phyloP scores from a whole-genome alignment of 768 basidiomycete species.

The Boletus pseudo-olivaceus region DNA sequence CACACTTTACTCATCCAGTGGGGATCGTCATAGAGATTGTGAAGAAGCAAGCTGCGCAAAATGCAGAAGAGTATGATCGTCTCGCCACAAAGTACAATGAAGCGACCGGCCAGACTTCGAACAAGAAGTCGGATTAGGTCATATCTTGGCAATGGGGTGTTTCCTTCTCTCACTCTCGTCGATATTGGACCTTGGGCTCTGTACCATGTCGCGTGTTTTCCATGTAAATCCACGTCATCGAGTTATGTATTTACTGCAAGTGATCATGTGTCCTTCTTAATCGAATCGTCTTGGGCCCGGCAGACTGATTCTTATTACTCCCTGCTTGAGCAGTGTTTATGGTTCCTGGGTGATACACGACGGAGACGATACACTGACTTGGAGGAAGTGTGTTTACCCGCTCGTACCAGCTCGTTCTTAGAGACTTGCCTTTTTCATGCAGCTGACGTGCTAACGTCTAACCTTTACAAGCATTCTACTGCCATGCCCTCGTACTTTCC shows the following conservation, averaged over 20 bases:
- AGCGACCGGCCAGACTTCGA: constrained; percentile 53
- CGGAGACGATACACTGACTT: background rate
- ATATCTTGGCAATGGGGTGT: background rate
- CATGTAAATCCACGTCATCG: background rate
- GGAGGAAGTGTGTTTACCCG: too few relatives aligned
- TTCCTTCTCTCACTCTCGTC: background rate
- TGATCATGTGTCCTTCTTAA: background rate
- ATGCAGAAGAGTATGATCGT: constrained; percentile 77
- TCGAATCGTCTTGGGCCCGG: background rate
- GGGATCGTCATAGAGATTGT: constrained; percentile 51
- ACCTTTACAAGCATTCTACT: background rate
- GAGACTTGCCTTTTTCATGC: constrained; percentile 2
- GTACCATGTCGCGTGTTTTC: background rate
- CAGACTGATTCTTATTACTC: background rate
- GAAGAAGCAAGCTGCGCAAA: constrained; percentile 78
- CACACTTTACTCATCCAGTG: background rate
- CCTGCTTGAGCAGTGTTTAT: too few relatives aligned
- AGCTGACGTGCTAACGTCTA: background rate
- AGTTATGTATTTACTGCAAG: background rate
- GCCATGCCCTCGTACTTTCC: constrained; percentile 1
- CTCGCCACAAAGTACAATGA: constrained; percentile 76
- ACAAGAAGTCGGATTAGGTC: constrained; percentile 66
- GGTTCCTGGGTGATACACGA: too few relatives aligned
- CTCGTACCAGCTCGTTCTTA: background rate
- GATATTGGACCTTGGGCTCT: background rate